Evolutionary conservation across 305 asterid genomes (phyloP).

Genomic region (Andrographis paniculata): DNA sequence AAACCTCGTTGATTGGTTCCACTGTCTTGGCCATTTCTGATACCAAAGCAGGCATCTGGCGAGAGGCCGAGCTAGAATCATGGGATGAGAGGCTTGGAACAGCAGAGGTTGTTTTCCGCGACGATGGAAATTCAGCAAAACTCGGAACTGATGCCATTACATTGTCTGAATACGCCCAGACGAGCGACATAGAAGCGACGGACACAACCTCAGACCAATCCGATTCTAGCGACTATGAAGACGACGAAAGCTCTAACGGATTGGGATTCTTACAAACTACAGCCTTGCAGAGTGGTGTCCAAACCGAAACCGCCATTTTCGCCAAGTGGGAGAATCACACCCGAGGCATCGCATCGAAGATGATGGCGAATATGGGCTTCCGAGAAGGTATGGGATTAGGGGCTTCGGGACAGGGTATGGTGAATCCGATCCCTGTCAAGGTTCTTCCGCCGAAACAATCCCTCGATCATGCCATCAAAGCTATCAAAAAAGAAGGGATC

Average conservation of each 20-base stretch:
- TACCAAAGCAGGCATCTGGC: constrained; percentile 57
- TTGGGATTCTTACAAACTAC: constrained; percentile 64
- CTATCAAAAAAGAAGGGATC: constrained; percentile 23
- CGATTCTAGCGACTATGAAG: constrained; percentile 51
- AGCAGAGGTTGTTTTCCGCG: constrained; percentile 59
- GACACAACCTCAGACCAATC: constrained; percentile 38
- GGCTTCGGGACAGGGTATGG: constrained; percentile 80
- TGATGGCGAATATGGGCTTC: constrained; percentile 99
- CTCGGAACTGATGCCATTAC: constrained; percentile 58
- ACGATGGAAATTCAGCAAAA: constrained; percentile 66
- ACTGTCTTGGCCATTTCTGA: constrained; percentile 66
- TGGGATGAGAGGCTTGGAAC: constrained; percentile 63
- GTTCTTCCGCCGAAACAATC: constrained; percentile 77
- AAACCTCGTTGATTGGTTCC: constrained; percentile 73
- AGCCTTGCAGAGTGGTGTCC: constrained; percentile 50
- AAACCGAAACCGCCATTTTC: constrained; percentile 73
- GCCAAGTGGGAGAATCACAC: constrained; percentile 98
- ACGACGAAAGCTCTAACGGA: constrained; percentile 48
- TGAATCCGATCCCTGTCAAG: constrained; percentile 65
- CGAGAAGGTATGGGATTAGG: constrained; percentile 98
- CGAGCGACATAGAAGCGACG: constrained; percentile 52
- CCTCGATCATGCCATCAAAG: constrained; percentile 65
- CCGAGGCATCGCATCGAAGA: constrained; percentile 86
- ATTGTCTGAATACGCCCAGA: constrained; percentile 49
- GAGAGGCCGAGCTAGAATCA: constrained; percentile 78